These are phyloP conservation scores for Trichocladium antarcticum DNA, from an alignment of 495 filamentous ascomycete genomes.

Conservation along the genomic window DNA sequence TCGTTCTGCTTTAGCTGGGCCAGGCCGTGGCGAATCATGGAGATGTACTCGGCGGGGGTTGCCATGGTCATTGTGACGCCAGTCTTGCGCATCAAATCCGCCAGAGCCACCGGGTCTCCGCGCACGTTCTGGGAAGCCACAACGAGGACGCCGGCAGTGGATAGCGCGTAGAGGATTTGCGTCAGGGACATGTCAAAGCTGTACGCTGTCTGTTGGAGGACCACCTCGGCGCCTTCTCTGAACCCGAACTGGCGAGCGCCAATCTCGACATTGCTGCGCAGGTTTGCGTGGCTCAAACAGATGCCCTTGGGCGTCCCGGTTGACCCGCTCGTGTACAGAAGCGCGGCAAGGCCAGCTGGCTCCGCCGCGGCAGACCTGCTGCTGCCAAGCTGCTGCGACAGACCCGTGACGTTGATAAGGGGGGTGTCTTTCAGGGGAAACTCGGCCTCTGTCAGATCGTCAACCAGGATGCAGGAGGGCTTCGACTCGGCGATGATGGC, in stretches of 20 bases:
- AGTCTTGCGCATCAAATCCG: too few species aligned
- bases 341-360: constrained; percentile 19
- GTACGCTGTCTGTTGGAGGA: constrained; percentile 23
- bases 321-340: constrained; percentile 41
- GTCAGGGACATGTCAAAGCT: constrained; percentile 24
- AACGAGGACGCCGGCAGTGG: constrained; percentile 16
- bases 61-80: too few species aligned
- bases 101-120: constrained; percentile 16
- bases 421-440: constrained; percentile 17
- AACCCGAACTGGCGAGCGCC: background rate
- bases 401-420: background rate
- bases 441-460: background rate
- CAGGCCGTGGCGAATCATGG: too few species aligned
- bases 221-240: constrained; percentile 2
- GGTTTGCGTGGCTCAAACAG: background rate
- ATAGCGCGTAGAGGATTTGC: constrained; percentile 23
- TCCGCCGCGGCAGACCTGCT: background rate
- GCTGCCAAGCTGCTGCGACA: background rate
- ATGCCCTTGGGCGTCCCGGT: constrained; percentile 41
- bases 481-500: background rate
- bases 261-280: constrained; percentile 6
- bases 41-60: too few species aligned
- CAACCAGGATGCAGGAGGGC: background rate
- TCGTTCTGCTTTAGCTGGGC: too few species aligned
- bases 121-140: constrained; percentile 12